Evolutionary conservation across 2,329 filamentous ascomycete species (phyloP), one percentile per base, ranked within the genome.

Genomic region (Penicillium sumatraense): DNA sequence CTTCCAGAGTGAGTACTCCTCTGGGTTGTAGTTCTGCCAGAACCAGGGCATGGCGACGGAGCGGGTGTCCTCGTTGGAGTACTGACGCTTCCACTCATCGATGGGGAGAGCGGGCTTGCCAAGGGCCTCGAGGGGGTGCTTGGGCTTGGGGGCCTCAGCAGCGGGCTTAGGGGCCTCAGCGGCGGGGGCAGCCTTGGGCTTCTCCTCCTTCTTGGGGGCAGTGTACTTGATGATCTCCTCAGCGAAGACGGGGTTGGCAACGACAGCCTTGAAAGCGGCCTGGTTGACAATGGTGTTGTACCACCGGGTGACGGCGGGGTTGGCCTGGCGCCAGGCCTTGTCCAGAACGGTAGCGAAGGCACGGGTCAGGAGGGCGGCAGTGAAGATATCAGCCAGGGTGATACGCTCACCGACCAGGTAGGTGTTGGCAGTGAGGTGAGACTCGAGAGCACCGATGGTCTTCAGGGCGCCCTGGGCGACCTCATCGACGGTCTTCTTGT

Each of bases 41-140:
- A 99, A 98, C 89, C 90, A 98, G 78, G 93, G 93, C 71, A 98
- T 83, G 70, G 93, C 91, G 63, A 83, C 88, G 63, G 87, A 82
- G 54, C 86, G 85, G 68, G 90, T 93, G 63, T 97, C 91, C 76
- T 89, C 86, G 87, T 99, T 99, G 72, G 95, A 99, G 87, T 96
- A 99, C 79, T 91, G 88, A 74, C 95, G 92, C 89, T 99, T 99
- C 90, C 89, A 96, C 81, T 99, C 95, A 75, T 99, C 95, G 54
- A 99, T 85, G 68, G 89, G 83, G 73, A 96, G 85, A 55, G 88
- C 87, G 59, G 95, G 82, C 75, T 88, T 89, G 72, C 88, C 86
- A 53, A 98, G 89, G 66, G 86, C 78, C 78, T 96, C 93, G 64
- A 96, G 85, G 68, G 95, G 93, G 84, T 99, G 95, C 89, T 98